Evolutionary conservation across 179 eudicot species (phyloP).

Genomic region (Silene coronaria): DNA sequence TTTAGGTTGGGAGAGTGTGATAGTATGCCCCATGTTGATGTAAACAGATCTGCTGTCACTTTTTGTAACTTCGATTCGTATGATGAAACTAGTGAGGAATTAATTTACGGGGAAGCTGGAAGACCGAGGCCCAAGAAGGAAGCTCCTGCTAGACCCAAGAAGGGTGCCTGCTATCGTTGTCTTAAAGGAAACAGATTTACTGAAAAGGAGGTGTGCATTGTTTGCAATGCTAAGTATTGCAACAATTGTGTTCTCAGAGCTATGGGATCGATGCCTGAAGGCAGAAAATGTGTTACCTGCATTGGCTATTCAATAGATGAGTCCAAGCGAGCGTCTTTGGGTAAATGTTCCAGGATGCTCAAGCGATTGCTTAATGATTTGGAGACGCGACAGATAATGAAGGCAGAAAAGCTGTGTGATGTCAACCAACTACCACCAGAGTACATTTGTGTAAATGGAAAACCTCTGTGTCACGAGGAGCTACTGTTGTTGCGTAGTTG

Average conservation of each 20-base stretch:
- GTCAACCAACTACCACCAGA: constrained; percentile 89
- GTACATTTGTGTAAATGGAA: constrained; percentile 73
- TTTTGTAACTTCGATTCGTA: constrained; percentile 64
- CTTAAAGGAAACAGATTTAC: constrained; percentile 80
- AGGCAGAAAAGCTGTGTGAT: constrained; percentile 84
- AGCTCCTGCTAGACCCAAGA: constrained; percentile 44
- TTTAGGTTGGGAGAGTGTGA: constrained; percentile 54
- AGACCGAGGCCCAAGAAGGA: constrained; percentile 42
- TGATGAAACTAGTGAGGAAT: constrained; percentile 42
- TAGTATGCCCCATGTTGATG: constrained; percentile 44
- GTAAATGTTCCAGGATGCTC: constrained; percentile 84
- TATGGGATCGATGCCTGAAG: constrained; percentile 99
- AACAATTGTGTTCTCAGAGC: constrained; percentile 81
- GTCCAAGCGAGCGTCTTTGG: constrained; percentile 69
- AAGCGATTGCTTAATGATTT: constrained; percentile 80
- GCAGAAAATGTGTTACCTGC: constrained; percentile 92
- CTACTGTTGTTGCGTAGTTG: constrained; percentile 65
- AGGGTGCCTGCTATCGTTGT: constrained; percentile 91
- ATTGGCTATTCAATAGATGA: constrained; percentile 82
- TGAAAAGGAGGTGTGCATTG: constrained; percentile 87
- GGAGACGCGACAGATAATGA: constrained; percentile 85
- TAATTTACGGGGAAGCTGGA: constrained; percentile 33
- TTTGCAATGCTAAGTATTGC: constrained; percentile 95
- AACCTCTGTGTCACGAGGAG: constrained; percentile 82
- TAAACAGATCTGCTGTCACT: constrained; percentile 49